Base-by-base conservation (phyloP, 768 basidiomycete genomes). In the Boletus coccyginus region DNA sequence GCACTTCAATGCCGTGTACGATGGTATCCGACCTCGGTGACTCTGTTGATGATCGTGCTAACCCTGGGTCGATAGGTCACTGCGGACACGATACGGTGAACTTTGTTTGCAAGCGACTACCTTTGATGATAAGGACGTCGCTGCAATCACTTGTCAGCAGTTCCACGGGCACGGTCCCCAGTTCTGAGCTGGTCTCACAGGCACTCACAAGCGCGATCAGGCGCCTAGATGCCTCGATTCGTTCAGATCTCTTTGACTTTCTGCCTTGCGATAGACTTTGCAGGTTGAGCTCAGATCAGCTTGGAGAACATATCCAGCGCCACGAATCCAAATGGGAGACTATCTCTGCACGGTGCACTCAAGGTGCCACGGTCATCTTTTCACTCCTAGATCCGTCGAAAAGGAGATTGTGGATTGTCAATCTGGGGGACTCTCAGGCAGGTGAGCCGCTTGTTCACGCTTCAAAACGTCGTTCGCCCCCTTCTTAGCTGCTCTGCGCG, bases 61-160 rank as follows among this genome's bases (percentile, higher is more conserved):
- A 70, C 46, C 49, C 49, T 56, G 35, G 32, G 21, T 45, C 33
- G 55, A 33, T 55, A 81, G 80, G 80, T 49, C 80, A 82, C 53
- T 76, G 75, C 46, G 78, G 79, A 54, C 73, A 77, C 57, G 69
- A 79, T 39, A 79, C 78, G 6, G 81, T 80, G 27, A 74, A 80
- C 59, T 73, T 77, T 50, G 76, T 74, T 45, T 71, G 70, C 49
- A 67, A 66, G 56, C 67, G 65, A 32, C 72, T 82, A 8, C 78
- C 81, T 19, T 59, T 58, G n/a, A 69, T 75, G 62, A 65, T 82
- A 48, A 74, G 63, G 58, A 64, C 57, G 52, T 70, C 74, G 52
- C 73, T 81, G 50, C 74, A 73, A 40, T 62, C 69, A 38, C 69
- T 69, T 48, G 65, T 76, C 50, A 63, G 64, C 53, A 63, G 67